These are phyloP conservation scores for Aureococcus anophagefferens DNA, from an alignment of 108 stramenopile species.

Conservation along the genomic window DNA sequence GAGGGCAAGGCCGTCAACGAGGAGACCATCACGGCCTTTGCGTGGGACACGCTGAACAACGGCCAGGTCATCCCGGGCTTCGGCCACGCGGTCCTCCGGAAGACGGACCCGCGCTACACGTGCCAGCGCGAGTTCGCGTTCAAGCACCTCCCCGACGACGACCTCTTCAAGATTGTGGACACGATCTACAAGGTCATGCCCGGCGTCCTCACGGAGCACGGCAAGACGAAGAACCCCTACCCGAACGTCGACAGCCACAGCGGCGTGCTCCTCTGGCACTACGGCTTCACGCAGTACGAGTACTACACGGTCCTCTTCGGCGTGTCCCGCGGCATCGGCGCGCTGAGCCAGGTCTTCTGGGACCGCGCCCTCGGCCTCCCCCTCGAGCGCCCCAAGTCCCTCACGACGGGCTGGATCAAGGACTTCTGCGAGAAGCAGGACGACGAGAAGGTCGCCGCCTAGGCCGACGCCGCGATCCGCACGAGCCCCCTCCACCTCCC, in stretches of 20 bases:
- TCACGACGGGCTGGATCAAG: conserved; percentile 90
- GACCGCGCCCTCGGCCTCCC: conserved; percentile 97
- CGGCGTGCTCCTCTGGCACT: conserved; percentile 97
- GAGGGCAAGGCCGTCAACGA: conserved; percentile 89
- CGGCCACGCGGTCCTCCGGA: conserved; percentile 96
- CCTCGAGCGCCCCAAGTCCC: conserved; percentile 95
- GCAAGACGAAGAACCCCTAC: conserved; percentile 98
- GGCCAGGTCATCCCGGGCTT: conserved; percentile 99
- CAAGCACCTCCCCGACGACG: conserved; percentile 97
- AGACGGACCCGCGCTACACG: conserved; percentile 98
- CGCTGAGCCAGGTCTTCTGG: conserved; percentile 94
- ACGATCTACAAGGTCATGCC: conserved; percentile 97
- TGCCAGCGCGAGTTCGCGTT: conserved; percentile 98
- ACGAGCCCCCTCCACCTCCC: too few species aligned
- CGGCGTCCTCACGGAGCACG: conserved; percentile 92
- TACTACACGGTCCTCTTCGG: conserved; percentile 99
- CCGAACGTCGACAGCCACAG: conserved; percentile 98
- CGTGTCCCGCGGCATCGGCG: conserved; percentile 92
- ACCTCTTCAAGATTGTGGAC: conserved; percentile 94
- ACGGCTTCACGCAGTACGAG: conserved; percentile 94
- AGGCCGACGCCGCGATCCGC: too few species aligned
- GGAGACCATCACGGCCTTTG: conserved; percentile 95
- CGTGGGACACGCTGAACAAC: conserved; percentile 96
- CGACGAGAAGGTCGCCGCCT: too few species aligned
- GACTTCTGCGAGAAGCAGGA: conserved; percentile 7